Evolutionary conservation across 2,329 filamentous ascomycete genomes (phyloP).

Genomic region (Cyphellophora attinorum): DNA sequence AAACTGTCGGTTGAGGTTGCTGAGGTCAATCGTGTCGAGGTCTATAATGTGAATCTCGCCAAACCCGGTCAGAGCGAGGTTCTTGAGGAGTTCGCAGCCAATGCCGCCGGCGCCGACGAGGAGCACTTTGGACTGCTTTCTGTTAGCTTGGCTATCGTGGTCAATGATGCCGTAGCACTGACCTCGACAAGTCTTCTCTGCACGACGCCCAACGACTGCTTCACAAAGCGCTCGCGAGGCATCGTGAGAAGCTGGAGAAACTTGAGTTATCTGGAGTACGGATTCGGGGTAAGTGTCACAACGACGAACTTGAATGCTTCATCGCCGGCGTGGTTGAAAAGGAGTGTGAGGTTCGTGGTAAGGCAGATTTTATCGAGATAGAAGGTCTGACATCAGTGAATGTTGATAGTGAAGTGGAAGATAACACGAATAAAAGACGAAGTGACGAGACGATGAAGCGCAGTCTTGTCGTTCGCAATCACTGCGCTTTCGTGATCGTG

Average conservation of each 20-base stretch:
- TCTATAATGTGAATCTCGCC: constrained; percentile 92
- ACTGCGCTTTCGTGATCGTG: too few relatives aligned
- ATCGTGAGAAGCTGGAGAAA: constrained; percentile 18
- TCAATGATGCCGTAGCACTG: constrained; percentile 19
- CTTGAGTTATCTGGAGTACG: too few relatives aligned
- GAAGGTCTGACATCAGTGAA: too few relatives aligned
- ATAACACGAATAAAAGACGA: too few relatives aligned
- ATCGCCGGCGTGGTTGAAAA: too few relatives aligned
- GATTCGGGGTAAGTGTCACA: too few relatives aligned
- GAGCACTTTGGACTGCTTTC: constrained; percentile 63
- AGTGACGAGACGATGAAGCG: too few relatives aligned
- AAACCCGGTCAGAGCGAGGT: constrained; percentile 84
- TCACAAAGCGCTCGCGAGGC: constrained; percentile 38
- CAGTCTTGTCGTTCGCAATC: too few relatives aligned
- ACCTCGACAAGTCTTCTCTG: constrained; percentile 63
- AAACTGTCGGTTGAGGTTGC: constrained; percentile 95
- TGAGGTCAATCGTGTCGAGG: constrained; percentile 95
- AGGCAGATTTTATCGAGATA: too few relatives aligned
- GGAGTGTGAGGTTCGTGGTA: too few relatives aligned
- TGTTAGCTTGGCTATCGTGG: not conserved
- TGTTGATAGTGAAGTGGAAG: too few relatives aligned
- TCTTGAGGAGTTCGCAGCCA: constrained; percentile 94
- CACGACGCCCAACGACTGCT: constrained; percentile 59
- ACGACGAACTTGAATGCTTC: too few relatives aligned
- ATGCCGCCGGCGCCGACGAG: constrained; percentile 97